Percentiles rank a stretch among this genome's conserved stretches.
Evolutionary conservation across 805 yeast genomes (phyloP).

Genomic region (Babjeviella inositovora): DNA sequence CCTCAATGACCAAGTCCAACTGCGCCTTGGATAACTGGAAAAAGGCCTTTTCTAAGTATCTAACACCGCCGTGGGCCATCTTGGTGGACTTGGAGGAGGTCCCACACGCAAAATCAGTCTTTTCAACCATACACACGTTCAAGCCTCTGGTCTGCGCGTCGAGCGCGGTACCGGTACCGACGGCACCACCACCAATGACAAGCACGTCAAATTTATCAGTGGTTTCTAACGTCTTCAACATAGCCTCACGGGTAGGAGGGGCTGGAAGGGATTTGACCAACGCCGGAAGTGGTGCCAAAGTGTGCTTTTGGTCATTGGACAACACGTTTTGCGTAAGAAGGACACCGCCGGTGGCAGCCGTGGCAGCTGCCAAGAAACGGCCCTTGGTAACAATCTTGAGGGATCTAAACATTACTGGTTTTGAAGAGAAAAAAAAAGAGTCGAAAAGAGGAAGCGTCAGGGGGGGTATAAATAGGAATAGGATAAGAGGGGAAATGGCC

Average conservation of each 20-base stretch:
- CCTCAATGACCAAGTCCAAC: constrained; percentile 77
- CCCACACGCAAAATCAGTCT: constrained; percentile 81
- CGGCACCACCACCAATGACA: constrained; percentile 92
- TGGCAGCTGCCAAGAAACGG: no score
- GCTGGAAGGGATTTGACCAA: constrained; percentile 23
- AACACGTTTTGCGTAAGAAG: constrained; percentile 1
- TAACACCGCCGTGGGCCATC: constrained; percentile 95
- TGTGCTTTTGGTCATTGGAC: constrained; percentile 1
- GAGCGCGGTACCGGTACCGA: constrained; percentile 85
- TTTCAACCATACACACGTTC: constrained; percentile 76
- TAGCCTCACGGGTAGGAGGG: constrained; percentile 41
- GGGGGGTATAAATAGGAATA: no score
- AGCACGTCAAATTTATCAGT: constrained; percentile 57
- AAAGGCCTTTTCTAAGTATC: constrained; percentile 89
- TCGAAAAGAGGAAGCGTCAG: no score
- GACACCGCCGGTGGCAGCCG: constrained; percentile 1
- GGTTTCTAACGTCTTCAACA: constrained; percentile 30
- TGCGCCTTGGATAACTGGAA: constrained; percentile 86
- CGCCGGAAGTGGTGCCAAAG: constrained; percentile 12
- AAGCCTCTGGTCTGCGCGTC: constrained; percentile 88
- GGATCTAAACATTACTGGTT: constrained; percentile 1
- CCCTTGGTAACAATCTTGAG: no score
- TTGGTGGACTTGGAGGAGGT: constrained; percentile 90
- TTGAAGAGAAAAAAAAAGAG: constrained; percentile 1
- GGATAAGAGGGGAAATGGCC: no score